These are phyloP conservation scores for Solanum bulbocastanum DNA, from an alignment of 257 asterid species.

Conservation along the genomic window DNA sequence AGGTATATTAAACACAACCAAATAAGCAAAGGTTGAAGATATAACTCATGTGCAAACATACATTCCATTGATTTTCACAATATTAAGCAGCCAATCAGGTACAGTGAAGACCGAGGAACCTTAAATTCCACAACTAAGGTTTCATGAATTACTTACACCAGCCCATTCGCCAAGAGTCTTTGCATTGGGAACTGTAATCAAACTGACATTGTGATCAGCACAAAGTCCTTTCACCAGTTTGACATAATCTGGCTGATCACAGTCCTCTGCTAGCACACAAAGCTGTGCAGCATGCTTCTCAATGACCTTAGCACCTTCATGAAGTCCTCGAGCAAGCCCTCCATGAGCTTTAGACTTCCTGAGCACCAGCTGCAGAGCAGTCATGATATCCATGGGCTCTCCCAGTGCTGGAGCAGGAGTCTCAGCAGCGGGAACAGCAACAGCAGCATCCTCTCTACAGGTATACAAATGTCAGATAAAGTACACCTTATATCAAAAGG, in stretches of 20 bases:
- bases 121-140: neutral
- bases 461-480: neutral
- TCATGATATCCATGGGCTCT: conserved; percentile 57
- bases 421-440: conserved; percentile 12
- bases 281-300: conserved; percentile 70
- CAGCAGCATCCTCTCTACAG: conserved; percentile 31
- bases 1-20: neutral
- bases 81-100: neutral
- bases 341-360: conserved; percentile 62
- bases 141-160: conserved; percentile 37
- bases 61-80: neutral
- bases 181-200: conserved; percentile 56
- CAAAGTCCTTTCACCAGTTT: conserved; percentile 66
- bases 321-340: conserved; percentile 61
- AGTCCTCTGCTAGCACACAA: conserved; percentile 64
- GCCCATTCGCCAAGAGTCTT: conserved; percentile 78
- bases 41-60: neutral
- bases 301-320: conserved; percentile 55
- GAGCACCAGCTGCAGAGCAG: conserved; percentile 50
- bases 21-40: too few relatives aligned
- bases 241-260: conserved; percentile 57
- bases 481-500: neutral
- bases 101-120: neutral
- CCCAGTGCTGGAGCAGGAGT: conserved; percentile 40
- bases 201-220: conserved; percentile 60